Conservation (phyloP, 345 rosid genomes). For the Eucalyptus tenuipes region DNA sequence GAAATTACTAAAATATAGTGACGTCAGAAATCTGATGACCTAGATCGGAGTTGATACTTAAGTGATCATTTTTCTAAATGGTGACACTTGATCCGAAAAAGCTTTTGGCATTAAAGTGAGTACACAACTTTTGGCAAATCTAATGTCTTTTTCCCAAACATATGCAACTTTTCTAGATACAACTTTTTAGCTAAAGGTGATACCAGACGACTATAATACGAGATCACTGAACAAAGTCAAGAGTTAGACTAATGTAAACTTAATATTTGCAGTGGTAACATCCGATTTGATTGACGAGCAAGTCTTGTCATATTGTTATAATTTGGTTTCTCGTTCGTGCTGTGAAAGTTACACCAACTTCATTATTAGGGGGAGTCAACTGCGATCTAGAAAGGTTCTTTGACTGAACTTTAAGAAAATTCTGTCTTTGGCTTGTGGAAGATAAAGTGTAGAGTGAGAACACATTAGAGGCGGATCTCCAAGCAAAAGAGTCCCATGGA, state of each 20-base stretch:
- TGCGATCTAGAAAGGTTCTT: neutral
- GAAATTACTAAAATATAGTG: too few relatives aligned
- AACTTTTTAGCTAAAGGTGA: neutral
- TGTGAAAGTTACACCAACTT: neutral
- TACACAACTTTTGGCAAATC: accelerated
- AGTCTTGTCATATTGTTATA: neutral
- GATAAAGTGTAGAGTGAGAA: neutral
- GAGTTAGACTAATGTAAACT: neutral
- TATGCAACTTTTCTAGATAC: neutral
- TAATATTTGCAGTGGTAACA: accelerated
- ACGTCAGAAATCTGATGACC: accelerated
- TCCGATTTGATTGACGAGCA: neutral
- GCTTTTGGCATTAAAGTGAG: too few relatives aligned
- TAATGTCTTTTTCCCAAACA: too few relatives aligned
- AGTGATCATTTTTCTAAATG: too few relatives aligned
- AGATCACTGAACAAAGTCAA: neutral
- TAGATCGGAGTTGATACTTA: accelerated
- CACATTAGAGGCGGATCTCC: neutral
- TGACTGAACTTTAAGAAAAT: neutral
- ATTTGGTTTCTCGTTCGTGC: neutral
- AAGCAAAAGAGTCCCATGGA: neutral
- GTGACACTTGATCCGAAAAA: accelerated
- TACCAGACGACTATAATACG: accelerated
- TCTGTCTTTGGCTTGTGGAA: neutral
- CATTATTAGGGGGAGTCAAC: neutral